Evolutionary conservation across 2,329 filamentous ascomycete species (phyloP).

Genomic region (Aspergillus sp.): DNA sequence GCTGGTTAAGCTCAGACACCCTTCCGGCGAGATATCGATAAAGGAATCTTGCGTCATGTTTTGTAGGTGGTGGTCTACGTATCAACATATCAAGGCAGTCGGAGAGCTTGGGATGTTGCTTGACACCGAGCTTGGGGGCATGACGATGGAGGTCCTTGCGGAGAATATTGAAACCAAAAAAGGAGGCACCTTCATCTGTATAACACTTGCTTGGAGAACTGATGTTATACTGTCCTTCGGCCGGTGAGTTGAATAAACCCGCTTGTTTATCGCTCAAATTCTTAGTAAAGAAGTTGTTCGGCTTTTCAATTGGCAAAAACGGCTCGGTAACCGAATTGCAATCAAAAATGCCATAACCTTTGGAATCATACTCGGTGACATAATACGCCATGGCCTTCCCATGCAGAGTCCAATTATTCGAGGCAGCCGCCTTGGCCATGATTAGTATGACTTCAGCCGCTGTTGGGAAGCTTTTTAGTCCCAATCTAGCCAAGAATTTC

Average conservation of each 20-base stretch:
- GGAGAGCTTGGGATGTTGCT: conserved; percentile 73
- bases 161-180: conserved; percentile 80
- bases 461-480: conserved; percentile 69
- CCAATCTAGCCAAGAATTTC: conserved; percentile 70
- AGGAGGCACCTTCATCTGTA: conserved; percentile 71
- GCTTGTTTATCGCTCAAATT: neutral
- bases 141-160: conserved; percentile 74
- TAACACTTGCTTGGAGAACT: conserved; percentile 77
- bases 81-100: conserved; percentile 75
- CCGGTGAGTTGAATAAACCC: neutral
- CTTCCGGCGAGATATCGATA: conserved; percentile 84
- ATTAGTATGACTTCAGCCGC: conserved; percentile 74
- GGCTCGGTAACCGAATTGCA: conserved; percentile 55
- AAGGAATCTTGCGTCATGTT: conserved; percentile 64
- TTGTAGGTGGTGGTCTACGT: conserved; percentile 67
- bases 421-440: conserved; percentile 64
- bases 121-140: conserved; percentile 82
- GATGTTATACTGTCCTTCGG: conserved; percentile 59
- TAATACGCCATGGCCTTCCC: conserved; percentile 77
- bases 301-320: conserved; percentile 65
- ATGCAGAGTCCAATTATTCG: conserved; percentile 55
- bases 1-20: conserved; percentile 68
- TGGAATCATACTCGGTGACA: conserved; percentile 72
- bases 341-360: conserved; percentile 69
- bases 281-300: neutral